A percentile compares a stretch with the other conserved stretches of the same genome.
phyloP scores from a whole-genome alignment of 805 yeast species.

The Nakazawaea laoshanensis region DNA sequence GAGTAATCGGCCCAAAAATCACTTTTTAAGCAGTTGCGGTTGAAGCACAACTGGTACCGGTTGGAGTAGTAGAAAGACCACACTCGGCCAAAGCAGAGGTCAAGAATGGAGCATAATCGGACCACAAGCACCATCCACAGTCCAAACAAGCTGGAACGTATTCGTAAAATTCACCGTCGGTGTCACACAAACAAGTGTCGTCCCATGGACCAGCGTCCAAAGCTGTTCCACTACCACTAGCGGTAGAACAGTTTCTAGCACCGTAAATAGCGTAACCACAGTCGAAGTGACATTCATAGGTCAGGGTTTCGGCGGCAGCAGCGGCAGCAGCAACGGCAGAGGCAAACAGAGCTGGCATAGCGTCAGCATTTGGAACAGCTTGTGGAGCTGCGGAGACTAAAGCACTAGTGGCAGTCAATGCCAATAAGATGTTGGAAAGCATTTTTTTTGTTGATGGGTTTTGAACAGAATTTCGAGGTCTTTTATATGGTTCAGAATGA shows the following conservation, averaged over 20 bases:
- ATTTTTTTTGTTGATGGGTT: no score
- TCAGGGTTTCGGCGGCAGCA: constrained; percentile 11
- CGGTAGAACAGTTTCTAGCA: constrained; percentile 9
- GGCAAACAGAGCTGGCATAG: constrained; percentile 19
- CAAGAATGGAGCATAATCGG: constrained; percentile 5
- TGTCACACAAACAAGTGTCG: constrained; percentile 11
- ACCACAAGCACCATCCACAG: constrained; percentile 12
- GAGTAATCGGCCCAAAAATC: no score
- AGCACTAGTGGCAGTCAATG: neutral
- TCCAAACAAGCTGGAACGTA: constrained; percentile 10
- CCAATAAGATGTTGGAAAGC: no score
- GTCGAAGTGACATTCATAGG: constrained; percentile 6
- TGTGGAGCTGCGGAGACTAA: constrained; percentile 8
- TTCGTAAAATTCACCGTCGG: constrained; percentile 9
- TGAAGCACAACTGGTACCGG: constrained; percentile 11
- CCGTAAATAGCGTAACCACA: constrained; percentile 10
- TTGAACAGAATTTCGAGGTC: no score
- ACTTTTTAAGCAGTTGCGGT: no score
- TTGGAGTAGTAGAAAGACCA: constrained; percentile 11
- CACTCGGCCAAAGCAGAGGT: constrained; percentile 12
- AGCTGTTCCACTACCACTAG: constrained; percentile 3
- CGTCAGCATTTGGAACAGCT: constrained; percentile 19
- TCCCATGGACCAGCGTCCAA: constrained; percentile 11
- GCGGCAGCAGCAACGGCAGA: constrained; percentile 20
- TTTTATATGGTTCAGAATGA: no score